Conservation (phyloP, 2,329 filamentous ascomycete species). For the Phaeoacremonium minimum region DNA sequence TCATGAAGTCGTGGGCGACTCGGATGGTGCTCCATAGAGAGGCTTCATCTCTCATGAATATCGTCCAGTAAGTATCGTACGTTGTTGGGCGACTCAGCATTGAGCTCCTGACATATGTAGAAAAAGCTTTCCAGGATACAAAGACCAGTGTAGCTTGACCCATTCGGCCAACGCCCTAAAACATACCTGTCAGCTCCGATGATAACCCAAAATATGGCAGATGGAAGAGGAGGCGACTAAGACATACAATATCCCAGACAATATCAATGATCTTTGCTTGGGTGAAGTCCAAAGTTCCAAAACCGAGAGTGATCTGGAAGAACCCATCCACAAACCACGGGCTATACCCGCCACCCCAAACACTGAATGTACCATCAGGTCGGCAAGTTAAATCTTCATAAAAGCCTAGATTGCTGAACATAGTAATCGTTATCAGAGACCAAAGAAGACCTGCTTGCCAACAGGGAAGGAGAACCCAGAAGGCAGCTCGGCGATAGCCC, state of each 20-base stretch:
- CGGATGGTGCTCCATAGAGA: slow-evolving; percentile 11
- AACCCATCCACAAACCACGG: slow-evolving; percentile 13
- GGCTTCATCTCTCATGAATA: slow-evolving; percentile 16
- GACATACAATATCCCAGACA: slow-evolving; percentile 19
- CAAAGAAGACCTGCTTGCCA: too few relatives aligned
- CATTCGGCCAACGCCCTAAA: slow-evolving; percentile 19
- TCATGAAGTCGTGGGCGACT: slow-evolving; percentile 13
- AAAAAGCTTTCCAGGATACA: slow-evolving; percentile 20
- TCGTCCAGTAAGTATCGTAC: slow-evolving; percentile 17
- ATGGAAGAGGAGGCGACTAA: too few relatives aligned
- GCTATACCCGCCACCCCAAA: not conserved
- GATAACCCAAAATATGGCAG: too few relatives aligned
- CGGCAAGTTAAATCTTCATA: not conserved
- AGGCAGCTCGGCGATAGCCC: too few relatives aligned
- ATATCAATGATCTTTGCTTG: slow-evolving; percentile 20
- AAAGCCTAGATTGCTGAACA: too few relatives aligned
- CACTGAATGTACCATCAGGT: not conserved
- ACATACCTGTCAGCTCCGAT: not conserved
- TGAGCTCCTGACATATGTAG: slow-evolving; percentile 17
- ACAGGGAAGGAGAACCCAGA: too few relatives aligned
- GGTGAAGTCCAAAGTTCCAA: slow-evolving; percentile 16
- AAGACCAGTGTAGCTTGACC: slow-evolving; percentile 19
- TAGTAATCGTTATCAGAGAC: too few relatives aligned
- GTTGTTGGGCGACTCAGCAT: slow-evolving; percentile 19
- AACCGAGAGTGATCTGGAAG: slow-evolving; percentile 14